Conservation (phyloP, 2,329 filamentous ascomycete species). For the Cercospora sp. region DNA sequence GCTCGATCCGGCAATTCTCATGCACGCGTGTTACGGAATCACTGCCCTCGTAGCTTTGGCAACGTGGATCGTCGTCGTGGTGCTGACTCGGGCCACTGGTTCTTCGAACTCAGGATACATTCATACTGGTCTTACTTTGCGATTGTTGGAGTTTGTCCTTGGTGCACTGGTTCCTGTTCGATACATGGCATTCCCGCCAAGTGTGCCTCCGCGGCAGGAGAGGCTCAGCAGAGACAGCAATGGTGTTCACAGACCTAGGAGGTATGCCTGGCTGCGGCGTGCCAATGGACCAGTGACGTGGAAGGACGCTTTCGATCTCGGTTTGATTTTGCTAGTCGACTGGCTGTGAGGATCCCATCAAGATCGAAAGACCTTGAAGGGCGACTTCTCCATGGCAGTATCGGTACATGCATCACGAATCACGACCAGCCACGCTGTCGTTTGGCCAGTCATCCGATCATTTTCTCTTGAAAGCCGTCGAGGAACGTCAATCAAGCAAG, state of each 20-base stretch:
- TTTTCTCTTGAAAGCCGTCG: not conserved
- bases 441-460: too few relatives aligned
- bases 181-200: constrained; percentile 15
- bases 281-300: not conserved
- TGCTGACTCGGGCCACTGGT: not conserved
- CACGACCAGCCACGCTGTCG: too few relatives aligned
- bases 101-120: not conserved
- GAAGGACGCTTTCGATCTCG: constrained; percentile 1
- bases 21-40: not conserved
- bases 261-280: not conserved
- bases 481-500: not conserved
- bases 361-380: not conserved
- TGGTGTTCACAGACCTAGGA: not conserved
- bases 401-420: too few relatives aligned
- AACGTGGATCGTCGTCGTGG: not conserved
- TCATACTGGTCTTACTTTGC: constrained; percentile 11
- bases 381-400: not conserved
- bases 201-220: not conserved
- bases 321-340: not conserved
- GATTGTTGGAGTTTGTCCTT: constrained; percentile 5
- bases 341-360: not conserved
- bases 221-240: not conserved
- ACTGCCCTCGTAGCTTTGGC: not conserved
- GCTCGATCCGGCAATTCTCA: not conserved
- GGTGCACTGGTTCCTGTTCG: constrained; percentile 5